phyloP scores from a whole-genome alignment of 1,139 yeast genomes.

The Saccharomyces hybrid region DNA sequence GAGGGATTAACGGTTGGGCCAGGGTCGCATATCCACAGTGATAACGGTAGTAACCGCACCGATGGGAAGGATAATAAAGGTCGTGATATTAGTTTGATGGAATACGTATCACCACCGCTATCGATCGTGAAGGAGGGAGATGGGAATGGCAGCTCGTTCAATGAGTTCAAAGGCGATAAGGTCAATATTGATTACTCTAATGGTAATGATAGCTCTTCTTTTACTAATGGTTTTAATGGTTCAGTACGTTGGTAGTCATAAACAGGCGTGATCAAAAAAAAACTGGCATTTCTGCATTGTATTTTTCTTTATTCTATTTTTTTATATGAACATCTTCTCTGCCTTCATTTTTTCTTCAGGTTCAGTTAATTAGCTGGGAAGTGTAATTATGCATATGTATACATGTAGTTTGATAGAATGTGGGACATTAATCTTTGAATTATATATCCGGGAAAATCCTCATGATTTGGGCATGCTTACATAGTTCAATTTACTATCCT shows the following conservation, averaged over 20 bases:
- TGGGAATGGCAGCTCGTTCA: background rate
- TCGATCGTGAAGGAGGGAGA: constrained; percentile 4
- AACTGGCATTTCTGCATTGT: background rate
- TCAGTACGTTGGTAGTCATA: constrained; percentile 10
- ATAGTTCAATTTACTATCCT: background rate
- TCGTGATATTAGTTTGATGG: constrained; percentile 8
- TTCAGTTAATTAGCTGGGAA: background rate
- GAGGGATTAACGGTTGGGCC: background rate
- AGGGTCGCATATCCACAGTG: background rate
- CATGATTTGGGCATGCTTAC: background rate
- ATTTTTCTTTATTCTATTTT: background rate
- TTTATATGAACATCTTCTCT: background rate
- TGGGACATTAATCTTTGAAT: background rate
- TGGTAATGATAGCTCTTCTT: constrained; percentile 2
- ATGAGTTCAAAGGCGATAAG: constrained; percentile 1
- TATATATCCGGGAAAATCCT: background rate
- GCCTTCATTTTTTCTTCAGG: background rate
- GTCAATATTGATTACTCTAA: constrained; percentile 7
- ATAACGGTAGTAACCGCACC: constrained; percentile 4
- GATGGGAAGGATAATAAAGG: constrained; percentile 2
- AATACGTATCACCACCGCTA: constrained; percentile 8
- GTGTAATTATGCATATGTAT: constrained; percentile 1
- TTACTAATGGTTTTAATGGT: constrained; percentile 6
- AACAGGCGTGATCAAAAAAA: constrained; percentile 9
- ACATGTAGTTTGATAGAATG: constrained; percentile 1